phyloP scores from a whole-genome alignment of 2,329 filamentous ascomycete species.

The Penicillium sp. region DNA sequence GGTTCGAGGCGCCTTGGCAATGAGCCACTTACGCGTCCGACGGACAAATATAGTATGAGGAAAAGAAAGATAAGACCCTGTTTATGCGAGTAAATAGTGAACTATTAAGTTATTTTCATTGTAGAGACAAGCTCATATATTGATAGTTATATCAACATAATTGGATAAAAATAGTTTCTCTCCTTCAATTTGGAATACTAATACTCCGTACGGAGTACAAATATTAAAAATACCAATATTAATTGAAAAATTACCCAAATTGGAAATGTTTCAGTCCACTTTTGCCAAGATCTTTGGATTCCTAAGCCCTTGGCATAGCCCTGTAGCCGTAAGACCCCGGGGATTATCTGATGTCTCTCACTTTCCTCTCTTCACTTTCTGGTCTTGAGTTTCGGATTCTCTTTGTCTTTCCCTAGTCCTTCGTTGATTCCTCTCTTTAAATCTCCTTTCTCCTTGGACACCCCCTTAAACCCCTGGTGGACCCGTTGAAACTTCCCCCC shows the following conservation, averaged over 20 bases:
- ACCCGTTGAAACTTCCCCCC: conserved; percentile 2
- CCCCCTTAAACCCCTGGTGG: background rate
- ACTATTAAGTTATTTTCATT: too few relatives aligned
- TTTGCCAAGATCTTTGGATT: conserved; percentile 8
- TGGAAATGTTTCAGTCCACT: conserved; percentile 2
- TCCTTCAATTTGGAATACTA: too few relatives aligned
- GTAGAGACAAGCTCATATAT: too few relatives aligned
- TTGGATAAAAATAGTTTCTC: background rate
- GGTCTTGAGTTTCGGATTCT: background rate
- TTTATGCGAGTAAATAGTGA: too few relatives aligned
- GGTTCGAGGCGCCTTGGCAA: background rate
- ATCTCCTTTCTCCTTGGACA: background rate
- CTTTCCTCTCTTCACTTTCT: background rate
- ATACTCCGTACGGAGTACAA: too few relatives aligned
- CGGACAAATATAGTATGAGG: background rate
- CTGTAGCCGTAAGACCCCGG: background rate
- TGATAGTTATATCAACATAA: too few relatives aligned
- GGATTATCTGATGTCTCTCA: conserved; percentile 1
- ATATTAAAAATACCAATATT: too few relatives aligned
- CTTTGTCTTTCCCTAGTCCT: background rate
- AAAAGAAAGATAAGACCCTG: background rate
- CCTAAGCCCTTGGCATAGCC: conserved; percentile 15
- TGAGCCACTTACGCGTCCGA: background rate
- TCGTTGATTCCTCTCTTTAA: background rate
- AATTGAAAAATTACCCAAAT: too few relatives aligned